phyloP scores from a whole-genome alignment of 495 filamentous ascomycete species.

The Thozetella sp. region DNA sequence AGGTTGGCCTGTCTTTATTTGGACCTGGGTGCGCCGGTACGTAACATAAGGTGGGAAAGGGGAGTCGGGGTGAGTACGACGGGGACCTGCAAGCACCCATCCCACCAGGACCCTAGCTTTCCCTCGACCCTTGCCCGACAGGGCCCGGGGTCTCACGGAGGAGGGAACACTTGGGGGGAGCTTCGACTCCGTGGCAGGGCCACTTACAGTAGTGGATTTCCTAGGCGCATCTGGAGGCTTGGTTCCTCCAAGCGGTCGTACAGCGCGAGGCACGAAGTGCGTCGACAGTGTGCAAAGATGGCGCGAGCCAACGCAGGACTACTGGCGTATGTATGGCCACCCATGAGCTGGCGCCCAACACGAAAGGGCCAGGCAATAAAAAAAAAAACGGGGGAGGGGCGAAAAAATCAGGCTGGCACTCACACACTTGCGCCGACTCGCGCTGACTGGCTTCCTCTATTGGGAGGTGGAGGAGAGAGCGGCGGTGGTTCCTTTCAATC shows the following conservation, averaged over 20 bases:
- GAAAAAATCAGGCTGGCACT: no score
- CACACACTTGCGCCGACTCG: no score
- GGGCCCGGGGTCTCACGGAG: background rate
- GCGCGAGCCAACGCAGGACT: background rate
- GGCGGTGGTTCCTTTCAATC: background rate
- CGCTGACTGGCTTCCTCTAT: no score
- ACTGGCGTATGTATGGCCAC: background rate
- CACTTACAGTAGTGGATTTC: conserved; percentile 1
- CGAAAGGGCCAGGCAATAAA: background rate
- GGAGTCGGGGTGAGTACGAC: background rate
- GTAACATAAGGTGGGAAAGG: conserved; percentile 3
- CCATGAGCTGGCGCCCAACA: background rate
- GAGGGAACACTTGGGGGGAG: background rate
- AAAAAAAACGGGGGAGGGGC: no score
- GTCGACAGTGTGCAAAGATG: background rate
- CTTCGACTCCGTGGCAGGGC: no score
- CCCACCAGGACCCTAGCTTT: background rate
- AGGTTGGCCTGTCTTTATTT: conserved; percentile 2
- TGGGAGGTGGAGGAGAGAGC: no score
- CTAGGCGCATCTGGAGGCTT: background rate
- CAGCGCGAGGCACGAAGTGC: background rate
- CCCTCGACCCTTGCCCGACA: background rate
- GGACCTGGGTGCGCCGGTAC: background rate
- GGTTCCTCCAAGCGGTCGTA: background rate
- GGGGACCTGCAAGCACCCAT: background rate